Base-by-base conservation (phyloP, 257 asterid genomes). In the Solanum chmielewskii region DNA sequence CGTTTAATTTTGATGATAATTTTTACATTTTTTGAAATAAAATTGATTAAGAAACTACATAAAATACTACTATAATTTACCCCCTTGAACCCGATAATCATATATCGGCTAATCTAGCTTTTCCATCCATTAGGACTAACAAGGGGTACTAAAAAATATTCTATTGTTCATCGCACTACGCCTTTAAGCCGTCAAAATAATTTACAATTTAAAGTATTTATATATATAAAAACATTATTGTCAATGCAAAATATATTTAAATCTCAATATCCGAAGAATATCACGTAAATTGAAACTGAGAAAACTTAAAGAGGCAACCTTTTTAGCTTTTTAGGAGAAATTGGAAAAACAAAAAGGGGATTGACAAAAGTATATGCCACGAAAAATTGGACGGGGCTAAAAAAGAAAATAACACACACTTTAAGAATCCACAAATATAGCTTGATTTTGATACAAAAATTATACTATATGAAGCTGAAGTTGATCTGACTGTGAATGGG, bases 251-350 rank as follows among this genome's bases (percentile, higher is more conserved):
- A 60, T 3, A 21, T 60, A 21, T 60, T 60, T 60, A 2, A 9
- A 60, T 21, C 1, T 23, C 0, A 0, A 21, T 23, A 23, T 62
- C 1, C 2, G 0, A n/a, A 62, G 6, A 0, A 4, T 10, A 62
- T 23, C 70, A 10, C 31, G 0, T 62, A n/a, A 62, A n/a, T 11
- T 9, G 3, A n/a, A 23, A 62, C 8, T 0, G 7, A n/a, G 31
- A 11, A 10, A 4, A 52, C 21, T 0, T 70, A 70, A 70, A 31
- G 9, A 4, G 4, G 2, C 42, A 16, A 31, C n/a, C 74, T 70
- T 70, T 31, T 70, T 14, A 70, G 77, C 3, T 0, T 31, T 7
- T 18, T 35, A 33, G 42, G 77, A 31, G 77, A 70, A 8, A 15
- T 69, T 31, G 23, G 37, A 31, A 69, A 29, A 69, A 7, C 13